These are phyloP conservation scores for Ogataea degrootiae DNA, from an alignment of 805 yeast species.

Conservation along the genomic window DNA sequence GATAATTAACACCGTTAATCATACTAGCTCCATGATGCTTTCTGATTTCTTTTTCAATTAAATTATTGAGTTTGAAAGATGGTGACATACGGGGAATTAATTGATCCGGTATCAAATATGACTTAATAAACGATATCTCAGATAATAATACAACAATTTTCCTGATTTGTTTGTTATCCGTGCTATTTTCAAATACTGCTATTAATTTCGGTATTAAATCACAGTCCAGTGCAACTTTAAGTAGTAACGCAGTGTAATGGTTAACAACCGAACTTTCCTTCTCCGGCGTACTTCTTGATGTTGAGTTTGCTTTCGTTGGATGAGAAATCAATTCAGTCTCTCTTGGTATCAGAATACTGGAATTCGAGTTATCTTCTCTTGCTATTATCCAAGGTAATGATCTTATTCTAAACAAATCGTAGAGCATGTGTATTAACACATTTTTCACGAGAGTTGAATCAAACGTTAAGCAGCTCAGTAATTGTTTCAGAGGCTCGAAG, in stretches of 20 bases:
- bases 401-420: constrained; percentile 60
- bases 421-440: constrained; percentile 63
- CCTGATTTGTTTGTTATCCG: constrained; percentile 41
- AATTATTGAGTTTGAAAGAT: constrained; percentile 22
- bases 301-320: constrained; percentile 7
- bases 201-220: constrained; percentile 48
- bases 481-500: constrained; percentile 49
- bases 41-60: constrained; percentile 25
- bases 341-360: constrained; percentile 18
- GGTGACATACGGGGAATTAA: constrained; percentile 26
- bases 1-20: constrained; percentile 7
- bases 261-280: constrained; percentile 42
- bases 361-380: constrained; percentile 8
- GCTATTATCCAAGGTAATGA: constrained; percentile 46
- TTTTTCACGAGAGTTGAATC: constrained; percentile 55
- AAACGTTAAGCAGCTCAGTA: constrained; percentile 57
- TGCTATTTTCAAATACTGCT: constrained; percentile 30
- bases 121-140: constrained; percentile 53
- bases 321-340: constrained; percentile 14
- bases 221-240: constrained; percentile 50
- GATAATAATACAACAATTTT: constrained; percentile 64
- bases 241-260: constrained; percentile 63
- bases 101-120: constrained; percentile 49
- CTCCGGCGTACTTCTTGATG: constrained; percentile 28
- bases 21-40: constrained; percentile 16